phyloP scores from a whole-genome alignment of 1,139 yeast species.

The Yamadazyma dendronema region DNA sequence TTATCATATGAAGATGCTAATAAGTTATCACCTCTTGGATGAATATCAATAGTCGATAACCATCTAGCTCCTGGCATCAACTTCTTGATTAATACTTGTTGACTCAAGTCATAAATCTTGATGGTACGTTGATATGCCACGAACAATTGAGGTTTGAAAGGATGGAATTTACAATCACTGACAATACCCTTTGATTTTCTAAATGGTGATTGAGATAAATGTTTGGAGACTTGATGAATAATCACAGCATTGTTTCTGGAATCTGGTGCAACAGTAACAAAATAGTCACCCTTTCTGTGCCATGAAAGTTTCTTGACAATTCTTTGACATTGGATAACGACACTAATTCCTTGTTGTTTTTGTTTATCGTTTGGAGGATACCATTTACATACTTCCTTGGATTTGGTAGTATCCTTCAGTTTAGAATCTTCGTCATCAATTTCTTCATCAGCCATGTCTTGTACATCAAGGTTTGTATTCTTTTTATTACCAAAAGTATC shows the following conservation, averaged over 20 bases:
- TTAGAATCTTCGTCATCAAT: slow-evolving; percentile 31
- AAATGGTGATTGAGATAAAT: slow-evolving; percentile 96
- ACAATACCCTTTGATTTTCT: slow-evolving; percentile 89
- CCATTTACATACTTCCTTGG: slow-evolving; percentile 76
- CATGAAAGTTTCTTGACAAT: slow-evolving; percentile 82
- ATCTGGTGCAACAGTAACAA: slow-evolving; percentile 90
- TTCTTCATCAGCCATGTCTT: slow-evolving; percentile 37
- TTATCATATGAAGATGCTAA: slow-evolving; percentile 92
- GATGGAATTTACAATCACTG: slow-evolving; percentile 96
- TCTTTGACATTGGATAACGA: slow-evolving; percentile 65
- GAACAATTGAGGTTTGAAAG: slow-evolving; percentile 88
- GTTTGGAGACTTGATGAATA: slow-evolving; percentile 92
- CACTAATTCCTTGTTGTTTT: slow-evolving; percentile 65
- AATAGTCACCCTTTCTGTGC: slow-evolving; percentile 98
- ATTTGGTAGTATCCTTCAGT: slow-evolving; percentile 17
- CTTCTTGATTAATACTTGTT: slow-evolving; percentile 79
- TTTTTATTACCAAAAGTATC: slow-evolving; percentile 65
- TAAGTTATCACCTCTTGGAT: slow-evolving; percentile 94
- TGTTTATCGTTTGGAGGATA: slow-evolving; percentile 70
- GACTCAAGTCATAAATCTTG: slow-evolving; percentile 85
- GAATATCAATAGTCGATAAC: slow-evolving; percentile 88
- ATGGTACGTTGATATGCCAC: slow-evolving; percentile 94
- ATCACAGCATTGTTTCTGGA: slow-evolving; percentile 85
- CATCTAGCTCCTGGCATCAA: slow-evolving; percentile 94
- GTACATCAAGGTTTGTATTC: slow-evolving; percentile 37